Evolutionary conservation across 2,329 filamentous ascomycete genomes (phyloP).

Genomic region (Venturia effusa): DNA sequence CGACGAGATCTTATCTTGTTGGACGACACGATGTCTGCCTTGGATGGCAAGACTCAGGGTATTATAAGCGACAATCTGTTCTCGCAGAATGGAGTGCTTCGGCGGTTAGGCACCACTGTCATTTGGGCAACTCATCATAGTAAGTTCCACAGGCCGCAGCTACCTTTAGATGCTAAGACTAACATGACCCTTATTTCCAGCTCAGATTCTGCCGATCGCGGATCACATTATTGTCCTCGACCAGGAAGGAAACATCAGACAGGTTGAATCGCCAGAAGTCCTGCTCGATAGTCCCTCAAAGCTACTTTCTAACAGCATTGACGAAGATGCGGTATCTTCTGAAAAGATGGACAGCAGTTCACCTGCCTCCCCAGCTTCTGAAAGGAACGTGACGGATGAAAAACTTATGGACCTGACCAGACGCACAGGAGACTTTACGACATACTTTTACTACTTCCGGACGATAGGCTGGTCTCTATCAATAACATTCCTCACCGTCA

Average conservation of each 20-base stretch:
- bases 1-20: not conserved
- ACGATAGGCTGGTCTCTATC: too few relatives aligned
- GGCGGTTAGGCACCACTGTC: not conserved
- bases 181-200: too few relatives aligned
- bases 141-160: too few relatives aligned
- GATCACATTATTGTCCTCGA: conserved; percentile 1
- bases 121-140: conserved; percentile 6
- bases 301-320: not conserved
- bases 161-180: too few relatives aligned
- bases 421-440: conserved; percentile 21
- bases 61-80: conserved; percentile 2
- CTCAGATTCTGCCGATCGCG: too few relatives aligned
- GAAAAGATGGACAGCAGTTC: conserved; percentile 16
- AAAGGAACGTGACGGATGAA: too few relatives aligned
- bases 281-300: not conserved
- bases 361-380: not conserved
- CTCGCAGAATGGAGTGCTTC: not conserved
- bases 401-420: conserved; percentile 21
- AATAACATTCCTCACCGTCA: too few relatives aligned
- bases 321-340: not conserved
- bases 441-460: conserved; percentile 24
- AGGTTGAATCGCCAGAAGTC: not conserved
- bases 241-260: not conserved
- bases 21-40: conserved; percentile 9
- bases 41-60: conserved; percentile 7